A percentile compares a stretch with the other conserved stretches of the same genome.
These are phyloP conservation scores for Aethionema arabicum DNA, from an alignment of 345 rosid genomes.

Conservation along the genomic window DNA sequence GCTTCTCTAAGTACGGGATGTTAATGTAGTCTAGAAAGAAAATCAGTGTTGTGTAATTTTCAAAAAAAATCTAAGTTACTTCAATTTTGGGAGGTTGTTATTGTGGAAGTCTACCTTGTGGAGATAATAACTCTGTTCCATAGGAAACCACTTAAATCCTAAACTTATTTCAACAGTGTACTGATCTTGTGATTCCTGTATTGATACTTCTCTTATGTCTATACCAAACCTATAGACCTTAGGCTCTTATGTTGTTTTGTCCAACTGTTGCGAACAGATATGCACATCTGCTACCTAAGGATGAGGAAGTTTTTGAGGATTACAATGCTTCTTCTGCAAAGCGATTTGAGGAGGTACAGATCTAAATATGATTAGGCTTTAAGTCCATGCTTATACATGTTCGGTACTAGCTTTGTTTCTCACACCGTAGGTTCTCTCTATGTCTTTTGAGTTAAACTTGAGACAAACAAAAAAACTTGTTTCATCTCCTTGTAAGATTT, in stretches of 20 bases:
- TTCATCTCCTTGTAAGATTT: constrained; percentile 13
- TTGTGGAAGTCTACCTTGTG: constrained; percentile 13
- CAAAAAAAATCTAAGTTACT: constrained; percentile 1
- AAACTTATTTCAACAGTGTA: constrained; percentile 2
- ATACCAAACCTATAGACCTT: constrained; percentile 10
- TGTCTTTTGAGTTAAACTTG: constrained; percentile 5
- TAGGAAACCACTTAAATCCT: neutral
- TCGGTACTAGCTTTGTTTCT: constrained; percentile 20
- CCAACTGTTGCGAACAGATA: constrained; percentile 50
- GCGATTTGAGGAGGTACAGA: constrained; percentile 85
- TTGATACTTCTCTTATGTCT: constrained; percentile 21
- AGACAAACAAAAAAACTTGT: constrained; percentile 17
- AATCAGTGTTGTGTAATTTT: constrained; percentile 17
- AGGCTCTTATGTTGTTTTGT: constrained; percentile 19
- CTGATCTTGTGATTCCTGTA: constrained; percentile 21
- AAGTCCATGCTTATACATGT: constrained; percentile 14
- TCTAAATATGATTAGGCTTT: constrained; percentile 11
- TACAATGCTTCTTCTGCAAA: constrained; percentile 64
- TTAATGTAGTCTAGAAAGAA: constrained; percentile 19
- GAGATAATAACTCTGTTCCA: neutral
- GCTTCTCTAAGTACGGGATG: constrained; percentile 5
- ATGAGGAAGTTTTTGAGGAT: constrained; percentile 84
- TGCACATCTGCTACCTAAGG: constrained; percentile 91
- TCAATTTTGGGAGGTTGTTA: constrained; percentile 8
- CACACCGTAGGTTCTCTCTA: constrained; percentile 11